Percentiles rank a stretch among this genome's conserved stretches.
These are phyloP conservation scores for Tolypocladium tundrense DNA, from an alignment of 2,329 filamentous ascomycete species.

Conservation along the genomic window DNA sequence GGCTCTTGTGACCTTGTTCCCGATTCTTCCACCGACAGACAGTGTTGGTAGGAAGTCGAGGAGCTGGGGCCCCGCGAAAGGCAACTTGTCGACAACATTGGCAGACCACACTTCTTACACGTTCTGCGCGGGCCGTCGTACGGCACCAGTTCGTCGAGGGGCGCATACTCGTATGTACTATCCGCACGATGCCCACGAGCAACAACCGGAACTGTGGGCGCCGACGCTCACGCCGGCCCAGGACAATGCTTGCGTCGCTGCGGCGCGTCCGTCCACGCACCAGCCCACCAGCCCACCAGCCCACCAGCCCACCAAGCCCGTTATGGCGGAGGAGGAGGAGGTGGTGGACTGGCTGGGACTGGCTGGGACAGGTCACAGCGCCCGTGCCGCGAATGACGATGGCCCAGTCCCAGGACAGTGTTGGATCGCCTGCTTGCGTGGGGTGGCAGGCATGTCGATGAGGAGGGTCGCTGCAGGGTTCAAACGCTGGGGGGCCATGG, in stretches of 20 bases:
- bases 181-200: neutral
- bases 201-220: neutral
- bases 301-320: neutral
- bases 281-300: neutral
- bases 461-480: neutral
- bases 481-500: neutral
- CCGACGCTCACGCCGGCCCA: neutral
- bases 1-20: neutral
- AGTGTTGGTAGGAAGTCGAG: neutral
- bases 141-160: neutral
- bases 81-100: neutral
- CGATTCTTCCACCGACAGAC: neutral
- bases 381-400: neutral
- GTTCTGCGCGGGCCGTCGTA: neutral
- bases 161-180: neutral
- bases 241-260: neutral
- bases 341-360: neutral
- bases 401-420: neutral
- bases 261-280: neutral
- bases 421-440: neutral
- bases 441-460: neutral
- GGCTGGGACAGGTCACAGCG: neutral
- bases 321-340: neutral
- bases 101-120: neutral
- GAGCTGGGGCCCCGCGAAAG: neutral